phyloP scores from a whole-genome alignment of 257 asterid species.

The Solanum lycopersicoides region DNA sequence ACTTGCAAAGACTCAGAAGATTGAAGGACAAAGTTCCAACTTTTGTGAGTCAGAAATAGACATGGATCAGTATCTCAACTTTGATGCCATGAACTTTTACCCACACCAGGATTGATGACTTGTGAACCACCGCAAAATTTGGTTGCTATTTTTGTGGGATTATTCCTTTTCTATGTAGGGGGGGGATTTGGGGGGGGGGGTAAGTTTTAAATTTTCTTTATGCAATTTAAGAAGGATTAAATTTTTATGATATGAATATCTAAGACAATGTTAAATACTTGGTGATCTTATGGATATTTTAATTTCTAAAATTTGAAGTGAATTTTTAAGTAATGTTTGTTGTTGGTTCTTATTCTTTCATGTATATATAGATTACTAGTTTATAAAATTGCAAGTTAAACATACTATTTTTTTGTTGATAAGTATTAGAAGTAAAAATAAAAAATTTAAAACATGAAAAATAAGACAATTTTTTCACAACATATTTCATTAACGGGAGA shows the following conservation, averaged over 20 bases:
- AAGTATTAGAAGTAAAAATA: no score
- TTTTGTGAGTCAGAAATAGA: not conserved
- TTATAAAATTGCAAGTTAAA: no score
- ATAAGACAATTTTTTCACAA: no score
- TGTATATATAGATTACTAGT: no score
- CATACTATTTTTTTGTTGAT: no score
- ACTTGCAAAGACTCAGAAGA: not conserved
- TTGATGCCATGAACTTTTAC: not conserved
- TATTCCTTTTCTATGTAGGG: not conserved
- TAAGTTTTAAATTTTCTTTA: not conserved
- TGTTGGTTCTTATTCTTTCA: no score
- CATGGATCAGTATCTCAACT: not conserved
- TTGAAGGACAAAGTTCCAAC: not conserved
- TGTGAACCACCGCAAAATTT: not conserved
- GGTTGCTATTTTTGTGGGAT: not conserved
- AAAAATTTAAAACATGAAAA: no score
- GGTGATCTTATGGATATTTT: not conserved
- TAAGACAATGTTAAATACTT: not conserved
- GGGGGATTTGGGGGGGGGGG: not conserved
- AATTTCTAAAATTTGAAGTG: not conserved
- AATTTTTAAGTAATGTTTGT: not conserved
- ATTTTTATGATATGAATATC: not conserved
- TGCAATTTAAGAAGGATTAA: not conserved
- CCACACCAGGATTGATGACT: not conserved
- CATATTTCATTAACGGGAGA: no score